Percentiles rank a stretch among this genome's conserved stretches.
phyloP scores from a whole-genome alignment of 768 basidiomycete species.

The Lactifluus echinatus region DNA sequence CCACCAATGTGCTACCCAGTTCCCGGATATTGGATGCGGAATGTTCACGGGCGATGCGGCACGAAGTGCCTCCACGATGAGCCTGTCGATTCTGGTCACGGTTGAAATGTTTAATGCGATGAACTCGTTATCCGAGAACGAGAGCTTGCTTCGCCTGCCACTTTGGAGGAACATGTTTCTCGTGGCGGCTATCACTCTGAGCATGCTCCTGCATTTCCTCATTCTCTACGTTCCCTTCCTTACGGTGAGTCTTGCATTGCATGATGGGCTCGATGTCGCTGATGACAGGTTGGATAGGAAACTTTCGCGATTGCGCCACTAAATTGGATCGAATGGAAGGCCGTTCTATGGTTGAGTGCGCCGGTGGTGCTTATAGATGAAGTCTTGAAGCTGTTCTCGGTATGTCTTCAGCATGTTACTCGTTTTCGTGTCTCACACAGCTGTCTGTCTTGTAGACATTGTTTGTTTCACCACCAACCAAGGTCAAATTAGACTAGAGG shows the following conservation, averaged over 20 bases:
- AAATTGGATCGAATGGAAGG: constrained; percentile 93
- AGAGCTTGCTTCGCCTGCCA: constrained; percentile 80
- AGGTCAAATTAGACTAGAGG: constrained; percentile 38
- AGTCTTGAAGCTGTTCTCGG: constrained; percentile 74
- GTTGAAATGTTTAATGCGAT: constrained; percentile 98
- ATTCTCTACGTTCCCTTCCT: constrained; percentile 98
- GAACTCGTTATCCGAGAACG: constrained; percentile 98
- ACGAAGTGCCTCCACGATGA: constrained; percentile 88
- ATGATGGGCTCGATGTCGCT: not conserved
- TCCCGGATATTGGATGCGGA: constrained; percentile 88
- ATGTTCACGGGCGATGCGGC: constrained; percentile 92
- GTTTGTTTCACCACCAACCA: constrained; percentile 49
- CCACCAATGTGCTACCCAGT: constrained; percentile 76
- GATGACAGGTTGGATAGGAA: constrained; percentile 34
- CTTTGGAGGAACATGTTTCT: constrained; percentile 94
- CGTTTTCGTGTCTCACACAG: constrained; percentile 6
- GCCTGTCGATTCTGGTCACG: constrained; percentile 90
- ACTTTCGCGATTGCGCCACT: constrained; percentile 90
- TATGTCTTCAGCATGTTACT: constrained; percentile 29
- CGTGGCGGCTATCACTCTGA: constrained; percentile 78
- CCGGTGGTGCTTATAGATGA: constrained; percentile 91
- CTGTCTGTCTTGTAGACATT: constrained; percentile 35
- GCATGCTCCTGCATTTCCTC: constrained; percentile 89
- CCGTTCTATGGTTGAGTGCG: constrained; percentile 77
- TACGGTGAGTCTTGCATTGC: constrained; percentile 45